Base-by-base conservation (phyloP, 208 protist genomes). In the Leptomonas pyrrhocoris region DNA sequence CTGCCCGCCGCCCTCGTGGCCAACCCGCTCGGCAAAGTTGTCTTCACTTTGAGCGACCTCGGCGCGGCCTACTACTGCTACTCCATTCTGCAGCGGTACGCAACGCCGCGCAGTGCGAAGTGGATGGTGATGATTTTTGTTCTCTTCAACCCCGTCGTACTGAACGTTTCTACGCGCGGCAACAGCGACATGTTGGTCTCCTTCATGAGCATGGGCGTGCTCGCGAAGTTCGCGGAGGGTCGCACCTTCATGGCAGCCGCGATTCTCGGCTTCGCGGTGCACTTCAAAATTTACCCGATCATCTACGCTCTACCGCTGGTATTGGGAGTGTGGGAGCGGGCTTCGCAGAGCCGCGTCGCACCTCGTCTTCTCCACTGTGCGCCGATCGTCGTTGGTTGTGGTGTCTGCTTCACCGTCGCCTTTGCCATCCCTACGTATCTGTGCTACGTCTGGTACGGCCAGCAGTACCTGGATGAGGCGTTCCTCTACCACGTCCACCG, bases 271-370 rank as follows among this genome's bases (percentile, higher is more conserved):
- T 88, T 96, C 49, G 89, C 91, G 9, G 77, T 94, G 12, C 94
- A 98, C 67, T 90, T 97, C 55, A 98, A 97, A 55, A 89, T 98
- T 48, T 98, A 97, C 81, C 97, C 97, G 0, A 74, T 98, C 48
- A 92, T 98, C 45, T 98, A 97, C 74, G 77, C 79, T 9, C 73
- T 94, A 21, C 83, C 92, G 2, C 61, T 98, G 25, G 70, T 93
- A 15, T 62, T 97, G 18, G 77, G 86, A 0, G 59, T 97, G 40
- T 86, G 79, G 74, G 81, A 90, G 57, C 48, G 75, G 23, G 58
- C 73, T 15, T 18, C 63, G 45, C 49, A 23, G 19, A 16, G 4
- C 0, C 23, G 30, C 34, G 45, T 76, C 28, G 25, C 64, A 0
- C 19, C 38, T n/a, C 60, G 69, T 1, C 54, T 80, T 4, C n/a